Conservation (phyloP, 305 asterid genomes). For the Fraxinus sp. region DNA sequence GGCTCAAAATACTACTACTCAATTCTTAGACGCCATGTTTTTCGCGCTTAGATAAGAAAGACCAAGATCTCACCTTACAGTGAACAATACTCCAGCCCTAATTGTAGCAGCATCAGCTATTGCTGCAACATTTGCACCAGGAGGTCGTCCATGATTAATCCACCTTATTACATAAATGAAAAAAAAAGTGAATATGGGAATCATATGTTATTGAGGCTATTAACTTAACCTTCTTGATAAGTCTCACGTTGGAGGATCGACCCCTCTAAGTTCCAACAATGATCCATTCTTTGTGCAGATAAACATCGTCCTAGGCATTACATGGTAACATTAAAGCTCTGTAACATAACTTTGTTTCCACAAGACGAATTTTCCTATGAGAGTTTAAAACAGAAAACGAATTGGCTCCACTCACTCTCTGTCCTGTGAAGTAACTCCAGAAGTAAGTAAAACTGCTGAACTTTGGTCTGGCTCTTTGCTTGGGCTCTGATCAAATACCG, state of each 20-base stretch:
- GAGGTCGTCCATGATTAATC: constrained; percentile 76
- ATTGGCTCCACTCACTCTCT: constrained; percentile 56
- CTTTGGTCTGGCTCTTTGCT: constrained; percentile 32
- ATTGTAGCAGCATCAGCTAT: constrained; percentile 55
- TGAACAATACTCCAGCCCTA: constrained; percentile 51
- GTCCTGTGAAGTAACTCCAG: constrained; percentile 58
- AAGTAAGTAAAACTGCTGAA: constrained; percentile 31
- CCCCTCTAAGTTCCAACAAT: constrained; percentile 51
- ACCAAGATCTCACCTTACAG: constrained; percentile 51
- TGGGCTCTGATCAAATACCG: constrained; percentile 25
- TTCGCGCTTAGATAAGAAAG: background rate
- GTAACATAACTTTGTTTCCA: constrained; percentile 18
- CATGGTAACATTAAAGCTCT: constrained; percentile 32
- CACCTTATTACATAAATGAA: constrained; percentile 44
- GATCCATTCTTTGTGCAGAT: constrained; percentile 65
- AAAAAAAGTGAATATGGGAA: background rate
- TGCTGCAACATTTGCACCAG: constrained; percentile 66
- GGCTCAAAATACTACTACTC: background rate
- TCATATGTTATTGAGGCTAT: background rate
- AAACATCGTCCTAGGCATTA: constrained; percentile 57
- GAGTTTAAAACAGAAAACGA: background rate
- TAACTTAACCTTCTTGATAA: background rate
- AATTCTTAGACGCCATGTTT: background rate
- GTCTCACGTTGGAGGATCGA: constrained; percentile 65
- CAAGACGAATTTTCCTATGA: background rate